A percentile compares a stretch with the other conserved stretches of the same genome.
Evolutionary conservation across 441 rosid genomes (phyloP).

Genomic region (Adansonia madagascariensis): DNA sequence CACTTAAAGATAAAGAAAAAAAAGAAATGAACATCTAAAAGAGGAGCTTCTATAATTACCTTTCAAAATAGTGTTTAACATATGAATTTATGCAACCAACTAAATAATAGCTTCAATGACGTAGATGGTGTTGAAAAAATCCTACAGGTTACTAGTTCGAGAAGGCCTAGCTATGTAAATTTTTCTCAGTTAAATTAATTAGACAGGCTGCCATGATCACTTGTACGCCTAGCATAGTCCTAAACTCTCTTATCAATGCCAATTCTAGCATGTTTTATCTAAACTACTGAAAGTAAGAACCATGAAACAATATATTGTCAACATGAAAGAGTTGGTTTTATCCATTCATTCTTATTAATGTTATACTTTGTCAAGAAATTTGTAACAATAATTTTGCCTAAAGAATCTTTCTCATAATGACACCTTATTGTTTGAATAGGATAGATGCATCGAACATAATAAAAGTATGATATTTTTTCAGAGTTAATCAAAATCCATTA

Average conservation of each 20-base stretch:
- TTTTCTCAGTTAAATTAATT: too few relatives aligned
- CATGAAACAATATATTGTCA: slow-evolving; percentile 10
- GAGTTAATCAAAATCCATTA: not conserved
- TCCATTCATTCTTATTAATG: not conserved
- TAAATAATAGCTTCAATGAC: too few relatives aligned
- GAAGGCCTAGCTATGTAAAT: too few relatives aligned
- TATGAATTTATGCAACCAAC: not conserved
- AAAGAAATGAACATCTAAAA: not conserved
- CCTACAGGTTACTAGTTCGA: too few relatives aligned
- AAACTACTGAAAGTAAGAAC: not conserved
- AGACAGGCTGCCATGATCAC: not conserved
- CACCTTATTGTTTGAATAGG: not conserved
- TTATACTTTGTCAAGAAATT: not conserved
- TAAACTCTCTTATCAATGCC: slow-evolving; percentile 2
- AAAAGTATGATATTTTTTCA: not conserved
- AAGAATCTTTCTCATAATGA: not conserved
- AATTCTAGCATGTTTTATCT: not conserved
- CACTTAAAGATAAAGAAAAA: not conserved
- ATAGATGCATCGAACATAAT: not conserved
- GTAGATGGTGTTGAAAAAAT: too few relatives aligned
- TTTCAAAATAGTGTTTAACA: not conserved
- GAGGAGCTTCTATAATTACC: not conserved
- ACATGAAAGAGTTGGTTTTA: not conserved
- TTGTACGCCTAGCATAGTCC: not conserved
- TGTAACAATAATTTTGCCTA: not conserved